A percentile compares a stretch with the other conserved stretches of the same genome.
Evolutionary conservation across 2,329 filamentous ascomycete genomes (phyloP).

Genomic region (Alternaria infectoria): DNA sequence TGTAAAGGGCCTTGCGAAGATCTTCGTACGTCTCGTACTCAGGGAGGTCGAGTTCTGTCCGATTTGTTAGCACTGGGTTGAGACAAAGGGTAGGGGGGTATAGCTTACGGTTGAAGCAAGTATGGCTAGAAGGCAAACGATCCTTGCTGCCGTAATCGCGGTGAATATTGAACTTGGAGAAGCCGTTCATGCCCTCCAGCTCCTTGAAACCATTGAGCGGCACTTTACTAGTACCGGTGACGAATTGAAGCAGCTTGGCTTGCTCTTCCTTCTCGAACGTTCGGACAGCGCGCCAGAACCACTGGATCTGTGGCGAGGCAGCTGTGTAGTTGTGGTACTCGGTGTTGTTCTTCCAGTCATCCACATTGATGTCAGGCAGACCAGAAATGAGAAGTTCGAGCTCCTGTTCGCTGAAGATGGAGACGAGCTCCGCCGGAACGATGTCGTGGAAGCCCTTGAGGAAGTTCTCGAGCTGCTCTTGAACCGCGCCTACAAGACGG

Average conservation of each 20-base stretch:
- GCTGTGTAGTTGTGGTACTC: slow-evolving; percentile 98
- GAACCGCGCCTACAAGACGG: slow-evolving; percentile 87
- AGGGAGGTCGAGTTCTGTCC: slow-evolving; percentile 89
- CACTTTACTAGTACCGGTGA: slow-evolving; percentile 97
- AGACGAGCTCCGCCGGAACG: slow-evolving; percentile 89
- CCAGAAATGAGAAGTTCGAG: slow-evolving; percentile 95
- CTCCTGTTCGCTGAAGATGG: slow-evolving; percentile 99
- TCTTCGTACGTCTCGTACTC: slow-evolving; percentile 97
- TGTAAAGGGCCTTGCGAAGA: slow-evolving; percentile 85
- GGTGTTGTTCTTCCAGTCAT: slow-evolving; percentile 99
- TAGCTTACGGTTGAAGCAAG: slow-evolving; percentile 97
- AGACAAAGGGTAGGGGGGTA: neutral
- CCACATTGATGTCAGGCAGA: slow-evolving; percentile 94
- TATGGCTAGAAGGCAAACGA: slow-evolving; percentile 93
- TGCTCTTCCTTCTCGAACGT: slow-evolving; percentile 99
- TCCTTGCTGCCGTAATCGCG: slow-evolving; percentile 97
- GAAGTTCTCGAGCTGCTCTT: slow-evolving; percentile 93
- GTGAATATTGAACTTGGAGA: slow-evolving; percentile 98
- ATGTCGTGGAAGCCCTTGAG: slow-evolving; percentile 97
- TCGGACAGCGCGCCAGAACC: slow-evolving; percentile 98
- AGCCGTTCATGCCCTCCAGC: slow-evolving; percentile 98
- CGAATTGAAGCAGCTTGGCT: slow-evolving; percentile 95
- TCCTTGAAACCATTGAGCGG: slow-evolving; percentile 99
- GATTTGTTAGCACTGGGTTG: slow-evolving; percentile 42
- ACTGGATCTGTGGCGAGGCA: slow-evolving; percentile 95